These are phyloP conservation scores for Pseudogymnoascus sp. DNA, from an alignment of 2,329 filamentous ascomycete species.

Conservation along the genomic window DNA sequence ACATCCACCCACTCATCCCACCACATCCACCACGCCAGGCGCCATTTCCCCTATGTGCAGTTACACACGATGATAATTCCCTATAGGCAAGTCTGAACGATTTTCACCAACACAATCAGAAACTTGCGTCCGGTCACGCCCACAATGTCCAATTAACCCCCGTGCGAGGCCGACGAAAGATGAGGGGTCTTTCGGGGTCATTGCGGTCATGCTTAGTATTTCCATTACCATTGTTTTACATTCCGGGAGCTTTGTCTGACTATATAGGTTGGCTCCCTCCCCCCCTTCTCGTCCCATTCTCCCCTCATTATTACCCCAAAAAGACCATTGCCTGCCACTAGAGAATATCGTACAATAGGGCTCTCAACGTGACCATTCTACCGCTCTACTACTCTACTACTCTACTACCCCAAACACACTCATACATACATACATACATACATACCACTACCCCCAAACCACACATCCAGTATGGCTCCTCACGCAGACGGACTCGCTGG, in stretches of 20 bases:
- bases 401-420: not conserved
- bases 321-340: not conserved
- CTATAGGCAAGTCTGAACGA: conserved; percentile 21
- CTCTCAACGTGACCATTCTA: not conserved
- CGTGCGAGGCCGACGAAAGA: not conserved
- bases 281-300: not conserved
- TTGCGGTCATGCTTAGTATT: not conserved
- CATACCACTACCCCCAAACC: not conserved
- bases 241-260: not conserved
- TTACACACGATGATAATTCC: conserved; percentile 15
- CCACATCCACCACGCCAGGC: conserved; percentile 1
- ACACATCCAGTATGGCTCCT: conserved; percentile 43
- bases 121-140: conserved; percentile 3
- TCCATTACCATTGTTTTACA: conserved; percentile 6
- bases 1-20: conserved; percentile 2
- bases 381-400: not conserved
- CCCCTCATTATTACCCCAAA: conserved; percentile 4
- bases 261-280: not conserved
- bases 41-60: conserved; percentile 17
- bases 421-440: not conserved
- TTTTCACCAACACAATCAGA: conserved; percentile 1
- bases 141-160: not conserved
- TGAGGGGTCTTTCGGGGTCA: not conserved
- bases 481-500: conserved; percentile 41
- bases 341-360: not conserved